Evolutionary conservation across 345 rosid genomes (phyloP), one percentile per base, ranked within the genome.

Genomic region (Conringia planisiliqua): DNA sequence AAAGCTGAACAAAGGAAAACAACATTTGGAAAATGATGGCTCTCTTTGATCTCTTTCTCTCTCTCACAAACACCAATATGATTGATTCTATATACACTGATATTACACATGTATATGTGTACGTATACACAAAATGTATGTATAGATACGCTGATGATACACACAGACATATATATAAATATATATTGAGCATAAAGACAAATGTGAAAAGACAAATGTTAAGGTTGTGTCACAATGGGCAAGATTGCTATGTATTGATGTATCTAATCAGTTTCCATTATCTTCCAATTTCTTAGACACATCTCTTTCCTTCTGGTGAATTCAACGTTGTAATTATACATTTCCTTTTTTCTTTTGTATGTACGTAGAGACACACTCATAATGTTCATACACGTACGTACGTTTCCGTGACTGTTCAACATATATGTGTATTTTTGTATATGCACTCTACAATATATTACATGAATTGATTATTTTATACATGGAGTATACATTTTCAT

Each of bases 131-230:
- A 22, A 20, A 5, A 42, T 42, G 2, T 20, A 46, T 71, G 56
- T 27, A 48, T 39, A 46, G 4, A 36, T 20, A 68, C 55, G 67
- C 61, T 35, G 47, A 33, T 58, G 56, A 43, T 54, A 44, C 44
- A 42, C 14, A 62, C 39, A 1, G 9, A 39, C 2, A 38, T 18
- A 3, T 27, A 16, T 57, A 17, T 46, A 11, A 50, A 5, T 16
- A 18, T 33, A 4, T 22, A 7, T 16, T 48, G 56, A 68, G 75
- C 24, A 69, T 83, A 79, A 72, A 82, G 94, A 89, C 97, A 85
- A 86, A 88, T 73, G 83, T 89, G 92, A 87, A 89, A 86, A 87
- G 97, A 94, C 98, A 91, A 89, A 87, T 80, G 82, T 94, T 87
- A 91, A 91, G 98, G 96, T 88, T 89, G 79, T 83, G 92, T 91